phyloP scores from a whole-genome alignment of 805 yeast species.

The Candida nitratophila region DNA sequence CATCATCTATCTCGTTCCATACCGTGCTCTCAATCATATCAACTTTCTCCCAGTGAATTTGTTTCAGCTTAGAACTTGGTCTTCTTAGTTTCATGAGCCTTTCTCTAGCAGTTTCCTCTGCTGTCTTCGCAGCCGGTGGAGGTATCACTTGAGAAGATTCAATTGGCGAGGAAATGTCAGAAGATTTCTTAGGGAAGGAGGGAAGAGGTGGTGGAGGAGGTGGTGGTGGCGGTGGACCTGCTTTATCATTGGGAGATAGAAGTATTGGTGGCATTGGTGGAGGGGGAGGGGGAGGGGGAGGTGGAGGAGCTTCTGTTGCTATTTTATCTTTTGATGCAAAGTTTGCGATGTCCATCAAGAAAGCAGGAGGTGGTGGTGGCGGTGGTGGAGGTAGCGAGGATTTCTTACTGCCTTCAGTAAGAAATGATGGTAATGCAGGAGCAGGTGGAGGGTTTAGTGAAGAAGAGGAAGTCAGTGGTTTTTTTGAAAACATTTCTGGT shows the following conservation, averaged over 20 bases:
- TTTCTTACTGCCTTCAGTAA: neutral
- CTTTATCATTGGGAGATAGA: too few relatives aligned
- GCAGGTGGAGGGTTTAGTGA: conserved; percentile 13
- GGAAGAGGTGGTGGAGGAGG: conserved; percentile 12
- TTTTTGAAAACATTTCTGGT: neutral
- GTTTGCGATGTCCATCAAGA: neutral
- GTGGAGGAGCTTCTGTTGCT: conserved; percentile 11
- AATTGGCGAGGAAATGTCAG: conserved; percentile 1
- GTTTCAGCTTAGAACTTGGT: conserved; percentile 47
- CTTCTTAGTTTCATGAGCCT: conserved; percentile 7
- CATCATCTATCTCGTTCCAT: conserved; percentile 48
- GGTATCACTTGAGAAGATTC: neutral
- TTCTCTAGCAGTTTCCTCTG: neutral
- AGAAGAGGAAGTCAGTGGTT: neutral
- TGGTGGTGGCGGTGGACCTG: neutral
- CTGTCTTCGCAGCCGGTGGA: neutral
- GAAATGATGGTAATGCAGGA: conserved; percentile 15
- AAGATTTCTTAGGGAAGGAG: neutral
- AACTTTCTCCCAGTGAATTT: conserved; percentile 77
- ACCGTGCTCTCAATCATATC: conserved; percentile 52
- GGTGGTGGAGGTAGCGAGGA: conserved; percentile 15
- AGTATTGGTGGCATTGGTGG: neutral
- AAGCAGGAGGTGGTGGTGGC: conserved; percentile 15
- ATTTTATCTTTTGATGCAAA: neutral
- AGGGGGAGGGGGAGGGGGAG: conserved; percentile 9